Percentiles rank a stretch among this genome's conserved stretches.
Conservation (phyloP, 441 rosid genomes). For the Melastoma candidum region DNA sequence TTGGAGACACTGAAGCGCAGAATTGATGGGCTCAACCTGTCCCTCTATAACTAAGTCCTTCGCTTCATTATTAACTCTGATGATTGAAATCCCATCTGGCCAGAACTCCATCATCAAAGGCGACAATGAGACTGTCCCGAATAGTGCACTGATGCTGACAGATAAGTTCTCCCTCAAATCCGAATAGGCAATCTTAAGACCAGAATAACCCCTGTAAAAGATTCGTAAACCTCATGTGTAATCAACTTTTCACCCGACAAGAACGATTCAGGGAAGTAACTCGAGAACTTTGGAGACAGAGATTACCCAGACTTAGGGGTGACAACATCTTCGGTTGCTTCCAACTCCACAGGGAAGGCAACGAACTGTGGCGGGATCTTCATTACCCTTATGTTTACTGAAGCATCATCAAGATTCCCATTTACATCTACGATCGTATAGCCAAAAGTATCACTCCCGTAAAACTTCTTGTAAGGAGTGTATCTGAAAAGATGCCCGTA, state of each 20-base stretch:
- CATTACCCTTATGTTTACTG: constrained; percentile 44
- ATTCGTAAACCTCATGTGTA: background rate
- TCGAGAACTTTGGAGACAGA: background rate
- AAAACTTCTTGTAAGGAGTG: constrained; percentile 61
- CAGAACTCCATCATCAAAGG: constrained; percentile 61
- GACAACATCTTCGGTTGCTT: constrained; percentile 65
- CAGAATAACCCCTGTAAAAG: constrained; percentile 55
- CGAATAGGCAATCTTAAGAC: constrained; percentile 62
- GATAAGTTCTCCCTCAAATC: constrained; percentile 55
- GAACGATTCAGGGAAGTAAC: background rate
- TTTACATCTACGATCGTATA: constrained; percentile 65
- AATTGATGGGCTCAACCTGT: constrained; percentile 45
- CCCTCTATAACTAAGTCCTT: constrained; percentile 53
- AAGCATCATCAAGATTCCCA: constrained; percentile 51
- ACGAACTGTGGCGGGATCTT: constrained; percentile 76
- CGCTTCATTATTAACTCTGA: constrained; percentile 26
- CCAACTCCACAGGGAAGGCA: constrained; percentile 45
- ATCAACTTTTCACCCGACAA: constrained; percentile 3
- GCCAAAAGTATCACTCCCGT: constrained; percentile 56
- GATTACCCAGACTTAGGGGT: constrained; percentile 63
- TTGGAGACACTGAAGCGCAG: constrained; percentile 56
- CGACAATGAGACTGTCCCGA: constrained; percentile 44
- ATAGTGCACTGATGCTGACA: constrained; percentile 44
- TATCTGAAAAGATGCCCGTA: constrained; percentile 57
- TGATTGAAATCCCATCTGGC: constrained; percentile 44